A percentile compares a stretch with the other conserved stretches of the same genome.
phyloP scores from a whole-genome alignment of 2,329 filamentous ascomycete species.

The Claviceps maximensis region DNA sequence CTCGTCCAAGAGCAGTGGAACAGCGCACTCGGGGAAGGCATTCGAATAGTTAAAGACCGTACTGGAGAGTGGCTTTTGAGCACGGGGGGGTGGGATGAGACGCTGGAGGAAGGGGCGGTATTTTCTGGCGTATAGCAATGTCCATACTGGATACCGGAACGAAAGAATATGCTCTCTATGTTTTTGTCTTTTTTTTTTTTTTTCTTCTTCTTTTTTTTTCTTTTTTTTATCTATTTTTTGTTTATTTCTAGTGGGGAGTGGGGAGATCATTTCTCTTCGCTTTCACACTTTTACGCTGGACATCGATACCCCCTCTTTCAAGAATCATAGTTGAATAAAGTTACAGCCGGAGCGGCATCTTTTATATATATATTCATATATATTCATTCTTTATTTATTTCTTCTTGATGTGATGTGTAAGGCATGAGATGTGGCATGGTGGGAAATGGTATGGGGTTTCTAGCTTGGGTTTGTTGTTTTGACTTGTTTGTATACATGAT shows the following conservation, averaged over 20 bases:
- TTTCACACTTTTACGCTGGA: not conserved
- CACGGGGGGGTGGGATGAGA: conserved; percentile 81
- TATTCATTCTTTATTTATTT: too few species aligned
- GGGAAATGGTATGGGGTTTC: too few species aligned
- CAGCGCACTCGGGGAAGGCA: conserved; percentile 67
- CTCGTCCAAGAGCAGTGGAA: conserved; percentile 86
- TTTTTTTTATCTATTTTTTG: not conserved
- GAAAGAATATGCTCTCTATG: not conserved
- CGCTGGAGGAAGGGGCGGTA: conserved; percentile 43
- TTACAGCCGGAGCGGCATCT: not conserved
- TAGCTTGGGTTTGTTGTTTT: too few species aligned
- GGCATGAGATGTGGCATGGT: too few species aligned
- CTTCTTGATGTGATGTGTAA: too few species aligned
- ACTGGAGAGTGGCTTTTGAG: conserved; percentile 61
- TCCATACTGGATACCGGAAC: not conserved
- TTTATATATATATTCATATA: too few species aligned
- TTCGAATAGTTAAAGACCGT: conserved; percentile 59
- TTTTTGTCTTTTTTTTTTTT: not conserved
- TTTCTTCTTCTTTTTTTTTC: not conserved
- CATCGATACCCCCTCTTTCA: not conserved
- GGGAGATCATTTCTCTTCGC: not conserved
- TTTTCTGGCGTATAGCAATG: conserved; percentile 28
- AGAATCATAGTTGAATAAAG: not conserved
- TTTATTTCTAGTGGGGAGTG: too few species aligned
- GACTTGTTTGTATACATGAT: too few species aligned